Evolutionary conservation across 805 yeast species (phyloP), one percentile per base, ranked within the genome.

Genomic region (Ascoidea asiatica): DNA sequence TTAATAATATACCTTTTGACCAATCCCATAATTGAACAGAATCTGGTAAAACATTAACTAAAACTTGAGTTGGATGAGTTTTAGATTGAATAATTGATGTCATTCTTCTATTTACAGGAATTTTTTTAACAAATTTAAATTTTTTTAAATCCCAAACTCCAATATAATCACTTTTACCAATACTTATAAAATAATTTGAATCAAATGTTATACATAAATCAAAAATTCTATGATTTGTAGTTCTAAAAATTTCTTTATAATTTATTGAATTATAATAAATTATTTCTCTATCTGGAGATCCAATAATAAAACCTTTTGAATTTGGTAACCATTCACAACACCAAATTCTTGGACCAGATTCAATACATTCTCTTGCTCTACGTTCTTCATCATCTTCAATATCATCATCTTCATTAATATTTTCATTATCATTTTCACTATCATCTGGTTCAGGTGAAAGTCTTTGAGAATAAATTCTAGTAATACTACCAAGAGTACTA

Each of bases 11-110:
- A 4, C 78, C 73, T 46, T 67, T 70, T 37, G 69, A 59, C 48
- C 83, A 74, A 51, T 86, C 85, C 95, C 95, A 86, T 4, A 87
- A 62, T 53, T 85, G 92, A 6, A 87, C 59, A 55, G 83, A 92
- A 53, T 82, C 87, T 0, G 86, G 81, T 15, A 77, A 75, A 18
- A 79, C 72, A 52, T 79, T 84, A 20, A 86, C 66, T 38, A 87
- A 60, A 6, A 77, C 65, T 47, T 74, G 63, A 38, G 66, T 66
- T 33, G 78, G 70, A 21, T 81, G 82, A 42, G 60, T 60, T 2
- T 59, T 56, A 0, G 88, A 77, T 1, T 77, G 62, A 0, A 79
- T 63, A 35, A 88, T 72, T 3, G 86, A 77, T 0, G 90, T 81
- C 50, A 82, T 65, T 45, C 74, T 69, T 29, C 77, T 77, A 21